These are phyloP conservation scores for Linnemannia hyalina DNA, from an alignment of 192 early-diverging fungal genomes.

Conservation along the genomic window DNA sequence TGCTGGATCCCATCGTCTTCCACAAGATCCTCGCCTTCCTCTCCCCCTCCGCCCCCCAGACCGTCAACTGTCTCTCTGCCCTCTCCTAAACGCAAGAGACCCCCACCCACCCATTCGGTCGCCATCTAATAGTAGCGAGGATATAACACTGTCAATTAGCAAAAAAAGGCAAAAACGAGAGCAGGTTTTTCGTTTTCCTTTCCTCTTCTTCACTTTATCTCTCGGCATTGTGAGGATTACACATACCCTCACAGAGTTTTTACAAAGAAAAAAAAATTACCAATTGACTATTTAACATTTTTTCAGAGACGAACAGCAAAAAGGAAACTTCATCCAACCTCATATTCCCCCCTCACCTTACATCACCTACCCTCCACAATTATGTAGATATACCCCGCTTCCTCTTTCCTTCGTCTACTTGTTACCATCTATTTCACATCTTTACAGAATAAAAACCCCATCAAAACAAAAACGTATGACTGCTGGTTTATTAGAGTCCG, in stretches of 20 bases:
- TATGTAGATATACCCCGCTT: not conserved
- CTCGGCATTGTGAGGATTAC: not conserved
- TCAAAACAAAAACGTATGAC: not conserved
- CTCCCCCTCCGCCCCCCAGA: constrained; percentile 7
- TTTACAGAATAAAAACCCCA: not conserved
- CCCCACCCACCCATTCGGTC: not conserved
- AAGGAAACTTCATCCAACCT: not conserved
- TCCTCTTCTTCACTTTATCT: not conserved
- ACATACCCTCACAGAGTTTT: not conserved
- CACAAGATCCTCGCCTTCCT: constrained; percentile 6
- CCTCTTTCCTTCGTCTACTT: not conserved
- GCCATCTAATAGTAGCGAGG: not conserved
- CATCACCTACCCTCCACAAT: not conserved
- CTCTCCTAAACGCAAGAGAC: not conserved
- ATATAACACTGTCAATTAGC: not conserved
- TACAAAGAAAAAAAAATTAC: not conserved
- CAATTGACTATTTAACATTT: not conserved
- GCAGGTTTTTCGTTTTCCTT: not conserved
- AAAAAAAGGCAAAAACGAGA: not conserved
- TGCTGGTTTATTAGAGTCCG: too few relatives aligned
- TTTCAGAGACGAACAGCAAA: not conserved
- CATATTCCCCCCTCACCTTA: not conserved
- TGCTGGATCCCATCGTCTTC: constrained; percentile 13
- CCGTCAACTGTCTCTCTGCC: constrained; percentile 15
- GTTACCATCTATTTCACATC: too few relatives aligned